Evolutionary conservation across 1,284 basidiomycete genomes (phyloP).

Genomic region (Sanghuangporus weigelae): DNA sequence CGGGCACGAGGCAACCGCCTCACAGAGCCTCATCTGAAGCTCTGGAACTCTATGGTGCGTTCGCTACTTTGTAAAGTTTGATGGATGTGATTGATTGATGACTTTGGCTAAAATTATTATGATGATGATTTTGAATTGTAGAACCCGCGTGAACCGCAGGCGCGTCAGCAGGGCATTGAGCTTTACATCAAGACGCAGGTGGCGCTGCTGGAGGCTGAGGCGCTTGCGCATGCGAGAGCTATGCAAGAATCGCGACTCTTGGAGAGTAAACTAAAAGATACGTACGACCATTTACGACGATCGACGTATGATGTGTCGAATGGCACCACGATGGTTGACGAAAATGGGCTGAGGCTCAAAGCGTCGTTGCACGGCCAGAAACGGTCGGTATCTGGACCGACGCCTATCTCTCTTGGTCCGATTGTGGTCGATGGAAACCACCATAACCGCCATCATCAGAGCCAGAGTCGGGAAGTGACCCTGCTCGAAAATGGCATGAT

Average conservation of each 20-base stretch:
- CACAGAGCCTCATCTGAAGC: slow-evolving; percentile 77
- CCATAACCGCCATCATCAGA: slow-evolving; percentile 9
- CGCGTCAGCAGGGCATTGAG: slow-evolving; percentile 67
- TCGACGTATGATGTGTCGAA: slow-evolving; percentile 63
- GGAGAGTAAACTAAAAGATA: slow-evolving; percentile 69
- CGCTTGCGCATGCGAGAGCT: slow-evolving; percentile 65
- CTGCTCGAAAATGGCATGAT: slow-evolving; percentile 83
- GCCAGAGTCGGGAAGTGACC: slow-evolving; percentile 57
- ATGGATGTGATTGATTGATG: background rate
- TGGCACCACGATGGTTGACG: slow-evolving; percentile 25
- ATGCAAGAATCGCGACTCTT: slow-evolving; percentile 70
- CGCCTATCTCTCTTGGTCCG: slow-evolving; percentile 34
- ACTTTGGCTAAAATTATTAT: background rate
- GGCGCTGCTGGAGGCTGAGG: slow-evolving; percentile 68
- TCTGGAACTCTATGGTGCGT: slow-evolving; percentile 83
- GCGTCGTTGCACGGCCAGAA: slow-evolving; percentile 41
- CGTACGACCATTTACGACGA: slow-evolving; percentile 69
- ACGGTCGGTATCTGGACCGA: slow-evolving; percentile 33
- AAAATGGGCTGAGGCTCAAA: slow-evolving; percentile 5
- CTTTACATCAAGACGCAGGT: slow-evolving; percentile 69
- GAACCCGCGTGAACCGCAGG: slow-evolving; percentile 77
- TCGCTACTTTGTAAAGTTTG: slow-evolving; percentile 15
- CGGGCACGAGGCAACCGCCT: slow-evolving; percentile 63
- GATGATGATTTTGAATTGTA: slow-evolving; percentile 26
- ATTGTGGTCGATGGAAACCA: slow-evolving; percentile 9